Base-by-base conservation (phyloP, 345 rosid genomes). In the Hibiscus mutabilis region DNA sequence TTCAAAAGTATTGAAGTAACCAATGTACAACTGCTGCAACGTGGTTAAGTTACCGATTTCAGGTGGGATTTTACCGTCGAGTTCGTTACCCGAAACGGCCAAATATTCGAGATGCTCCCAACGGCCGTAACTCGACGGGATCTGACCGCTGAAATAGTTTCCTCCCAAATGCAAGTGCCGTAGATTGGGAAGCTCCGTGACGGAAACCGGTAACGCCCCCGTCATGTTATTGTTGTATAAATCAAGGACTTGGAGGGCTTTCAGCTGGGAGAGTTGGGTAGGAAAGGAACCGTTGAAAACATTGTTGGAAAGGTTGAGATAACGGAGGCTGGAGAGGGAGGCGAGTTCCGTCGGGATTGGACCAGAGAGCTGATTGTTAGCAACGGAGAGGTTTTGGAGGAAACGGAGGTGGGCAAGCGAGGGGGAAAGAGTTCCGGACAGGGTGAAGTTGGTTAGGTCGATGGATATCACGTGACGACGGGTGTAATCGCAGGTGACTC, bases 191-290 rank as follows among this genome's bases (percentile, higher is more conserved):
- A 92, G 77, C 42, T 84, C 84, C 15, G 90, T 78, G 71, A 87
- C 96, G 71, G 87, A 78, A 22, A 86, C 31, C 15, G 97, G 99
- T 15, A 95, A 77, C 53, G 75, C 82, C 3, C 94, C 97, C 24
- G 97, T 89, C 81, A 95, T 67, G 69, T 95, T 95, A 83, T 95
- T 95, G 82, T 95, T 95, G 75, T 95, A 95, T 40, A 95, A 78
- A 82, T 92, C 99, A 21, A 95, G 91, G 18, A 92, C 86, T 7
- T 84, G 87, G n/a, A 95, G 91, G 70, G 72, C 85, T 27, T 74
- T 70, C 14, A 95, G 89, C 53, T 67, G 46, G 6, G 96, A 70
- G 14, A 95, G 85, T 66, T 86, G 79, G 0, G 70, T 12, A 2
- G 98, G 97, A 68, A 95, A 90, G 0, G 97, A 73, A 37, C 87